Evolutionary conservation across 768 basidiomycete species (phyloP).

Genomic region (Favolaschia claudopus): DNA sequence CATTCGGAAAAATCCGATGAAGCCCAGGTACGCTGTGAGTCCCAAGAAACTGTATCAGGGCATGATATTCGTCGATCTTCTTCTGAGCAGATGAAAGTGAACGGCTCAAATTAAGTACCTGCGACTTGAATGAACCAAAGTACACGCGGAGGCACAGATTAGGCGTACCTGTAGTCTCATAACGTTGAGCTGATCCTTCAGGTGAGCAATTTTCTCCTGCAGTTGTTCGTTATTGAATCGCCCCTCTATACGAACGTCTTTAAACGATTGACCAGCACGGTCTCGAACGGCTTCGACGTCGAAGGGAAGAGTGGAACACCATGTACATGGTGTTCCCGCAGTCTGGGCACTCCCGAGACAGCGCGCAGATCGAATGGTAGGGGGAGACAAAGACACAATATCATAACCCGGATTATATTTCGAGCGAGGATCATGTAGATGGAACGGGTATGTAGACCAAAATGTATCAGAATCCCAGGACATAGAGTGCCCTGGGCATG

Average conservation of each 20-base stretch:
- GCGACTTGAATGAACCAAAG: background rate
- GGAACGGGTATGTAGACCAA: too few relatives aligned
- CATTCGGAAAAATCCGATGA: slow-evolving; percentile 34
- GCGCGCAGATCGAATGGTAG: too few relatives aligned
- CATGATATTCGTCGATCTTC: background rate
- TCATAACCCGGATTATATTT: too few relatives aligned
- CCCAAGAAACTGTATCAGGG: slow-evolving; percentile 22
- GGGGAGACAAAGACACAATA: too few relatives aligned
- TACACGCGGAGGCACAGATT: background rate
- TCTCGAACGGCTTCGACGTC: background rate
- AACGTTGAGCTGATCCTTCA: background rate
- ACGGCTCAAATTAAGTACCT: background rate
- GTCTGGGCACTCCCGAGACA: too few relatives aligned
- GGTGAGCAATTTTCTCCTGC: background rate
- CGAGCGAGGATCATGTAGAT: too few relatives aligned
- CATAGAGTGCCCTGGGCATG: too few relatives aligned
- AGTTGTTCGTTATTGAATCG: background rate
- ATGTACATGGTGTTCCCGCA: too few relatives aligned
- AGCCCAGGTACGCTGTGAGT: slow-evolving; percentile 34
- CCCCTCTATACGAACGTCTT: background rate
- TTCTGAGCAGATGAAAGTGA: background rate
- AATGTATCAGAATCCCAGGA: too few relatives aligned
- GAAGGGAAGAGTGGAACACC: too few relatives aligned
- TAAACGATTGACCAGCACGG: background rate
- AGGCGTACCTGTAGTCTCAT: background rate